These are phyloP conservation scores for Aspergillus sp. DNA, from an alignment of 2,329 filamentous ascomycete genomes.

Conservation along the genomic window DNA sequence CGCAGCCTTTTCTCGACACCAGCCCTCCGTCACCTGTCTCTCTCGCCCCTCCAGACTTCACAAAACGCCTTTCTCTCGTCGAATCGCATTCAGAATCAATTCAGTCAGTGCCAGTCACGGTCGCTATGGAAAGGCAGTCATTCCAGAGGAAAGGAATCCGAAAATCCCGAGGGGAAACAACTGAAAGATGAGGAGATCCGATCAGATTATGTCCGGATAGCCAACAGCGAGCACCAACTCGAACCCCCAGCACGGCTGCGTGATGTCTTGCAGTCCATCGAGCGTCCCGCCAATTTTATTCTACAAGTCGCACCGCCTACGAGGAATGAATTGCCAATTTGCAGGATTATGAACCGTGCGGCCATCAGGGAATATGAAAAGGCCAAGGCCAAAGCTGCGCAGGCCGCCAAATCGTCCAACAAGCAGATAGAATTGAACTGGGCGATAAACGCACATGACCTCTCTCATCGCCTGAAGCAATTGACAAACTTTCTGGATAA, in stretches of 20 bases:
- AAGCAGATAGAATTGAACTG: slow-evolving; percentile 90
- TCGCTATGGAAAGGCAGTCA: too few species aligned
- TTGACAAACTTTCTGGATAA: slow-evolving; percentile 62
- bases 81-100: slow-evolving; percentile 2
- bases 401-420: slow-evolving; percentile 32
- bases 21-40: slow-evolving; percentile 23
- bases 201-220: slow-evolving; percentile 24
- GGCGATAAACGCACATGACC: slow-evolving; percentile 69
- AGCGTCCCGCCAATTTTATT: slow-evolving; percentile 45
- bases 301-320: slow-evolving; percentile 37
- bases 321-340: slow-evolving; percentile 48
- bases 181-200: slow-evolving; percentile 26
- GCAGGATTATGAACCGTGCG: slow-evolving; percentile 58
- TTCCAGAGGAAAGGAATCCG: too few species aligned
- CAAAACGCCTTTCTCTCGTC: slow-evolving; percentile 9
- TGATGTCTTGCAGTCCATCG: slow-evolving; percentile 36
- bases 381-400: slow-evolving; percentile 29
- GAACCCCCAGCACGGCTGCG: slow-evolving; percentile 20
- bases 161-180: too few species aligned
- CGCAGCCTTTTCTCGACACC: slow-evolving; percentile 26
- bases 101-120: not conserved
- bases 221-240: slow-evolving; percentile 26
- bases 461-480: slow-evolving; percentile 62
- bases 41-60: slow-evolving; percentile 13
- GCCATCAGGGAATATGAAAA: slow-evolving; percentile 42